These are phyloP conservation scores for Trichophyton rubrum DNA, from an alignment of 2,329 filamentous ascomycete species.

Conservation along the genomic window DNA sequence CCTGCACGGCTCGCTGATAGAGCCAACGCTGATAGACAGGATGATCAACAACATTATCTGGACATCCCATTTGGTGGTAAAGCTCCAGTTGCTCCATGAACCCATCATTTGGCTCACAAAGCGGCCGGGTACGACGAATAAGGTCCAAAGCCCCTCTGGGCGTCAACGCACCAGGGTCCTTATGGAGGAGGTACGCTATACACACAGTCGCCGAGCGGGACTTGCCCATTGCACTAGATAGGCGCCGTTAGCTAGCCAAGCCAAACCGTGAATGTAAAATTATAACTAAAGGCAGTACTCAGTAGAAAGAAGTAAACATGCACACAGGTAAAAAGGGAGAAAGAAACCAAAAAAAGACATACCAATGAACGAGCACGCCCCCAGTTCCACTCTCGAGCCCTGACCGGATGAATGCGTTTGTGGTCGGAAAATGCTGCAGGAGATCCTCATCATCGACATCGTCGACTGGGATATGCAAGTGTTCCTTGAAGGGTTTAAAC, in stretches of 20 bases:
- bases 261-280: not conserved
- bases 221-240: conserved; percentile 85
- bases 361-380: conserved; percentile 58
- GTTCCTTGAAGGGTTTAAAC: conserved; percentile 56
- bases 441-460: conserved; percentile 85
- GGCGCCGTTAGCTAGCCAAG: not conserved
- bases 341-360: not conserved
- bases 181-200: conserved; percentile 68
- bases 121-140: conserved; percentile 56
- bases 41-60: conserved; percentile 53
- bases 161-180: conserved; percentile 44
- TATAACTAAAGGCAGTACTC: not conserved
- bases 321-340: too few relatives aligned
- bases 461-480: conserved; percentile 72
- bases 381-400: conserved; percentile 45
- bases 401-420: conserved; percentile 70
- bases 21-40: conserved; percentile 72
- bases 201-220: conserved; percentile 78
- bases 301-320: not conserved
- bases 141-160: conserved; percentile 55
- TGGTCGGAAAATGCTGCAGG: conserved; percentile 63
- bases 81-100: conserved; percentile 83
- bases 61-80: conserved; percentile 78
- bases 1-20: conserved; percentile 52
- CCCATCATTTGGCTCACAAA: conserved; percentile 79